These are phyloP conservation scores for Boletales sp. DNA, from an alignment of 768 basidiomycete species.

Conservation along the genomic window DNA sequence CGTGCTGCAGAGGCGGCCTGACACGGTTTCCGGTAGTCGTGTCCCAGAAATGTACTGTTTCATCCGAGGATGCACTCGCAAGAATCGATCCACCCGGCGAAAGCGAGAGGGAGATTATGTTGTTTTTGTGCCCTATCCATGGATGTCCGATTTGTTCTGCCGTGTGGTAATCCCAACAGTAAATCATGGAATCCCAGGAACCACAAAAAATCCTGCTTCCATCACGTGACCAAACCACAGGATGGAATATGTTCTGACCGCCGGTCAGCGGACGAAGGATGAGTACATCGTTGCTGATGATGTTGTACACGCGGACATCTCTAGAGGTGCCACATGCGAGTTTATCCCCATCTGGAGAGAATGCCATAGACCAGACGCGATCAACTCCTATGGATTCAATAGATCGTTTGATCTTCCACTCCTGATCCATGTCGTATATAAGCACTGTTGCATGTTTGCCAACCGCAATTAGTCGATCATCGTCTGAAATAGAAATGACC, in stretches of 20 bases:
- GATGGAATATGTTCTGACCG: not conserved
- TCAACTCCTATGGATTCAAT: not conserved
- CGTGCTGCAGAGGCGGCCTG: not conserved
- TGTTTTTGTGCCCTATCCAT: not conserved
- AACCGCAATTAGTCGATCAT: not conserved
- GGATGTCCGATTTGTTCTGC: slow-evolving; percentile 1
- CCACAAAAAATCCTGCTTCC: not conserved
- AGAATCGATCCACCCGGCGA: not conserved
- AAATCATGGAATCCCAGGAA: not conserved
- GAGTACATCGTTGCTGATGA: not conserved
- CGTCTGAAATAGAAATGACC: not conserved
- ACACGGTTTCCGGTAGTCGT: not conserved
- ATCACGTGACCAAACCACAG: not conserved
- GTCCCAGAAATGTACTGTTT: not conserved
- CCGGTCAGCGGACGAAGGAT: not conserved
- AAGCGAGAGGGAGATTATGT: no score
- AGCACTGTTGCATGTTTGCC: not conserved
- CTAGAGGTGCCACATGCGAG: not conserved
- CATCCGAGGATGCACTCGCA: not conserved
- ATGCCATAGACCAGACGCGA: not conserved
- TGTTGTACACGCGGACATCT: not conserved
- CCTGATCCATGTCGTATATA: not conserved
- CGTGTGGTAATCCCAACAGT: not conserved
- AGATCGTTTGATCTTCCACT: not conserved
- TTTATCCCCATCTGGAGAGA: slow-evolving; percentile 1